Evolutionary conservation across 495 filamentous ascomycete species (phyloP).

Genomic region (Schizothecium vesticola): DNA sequence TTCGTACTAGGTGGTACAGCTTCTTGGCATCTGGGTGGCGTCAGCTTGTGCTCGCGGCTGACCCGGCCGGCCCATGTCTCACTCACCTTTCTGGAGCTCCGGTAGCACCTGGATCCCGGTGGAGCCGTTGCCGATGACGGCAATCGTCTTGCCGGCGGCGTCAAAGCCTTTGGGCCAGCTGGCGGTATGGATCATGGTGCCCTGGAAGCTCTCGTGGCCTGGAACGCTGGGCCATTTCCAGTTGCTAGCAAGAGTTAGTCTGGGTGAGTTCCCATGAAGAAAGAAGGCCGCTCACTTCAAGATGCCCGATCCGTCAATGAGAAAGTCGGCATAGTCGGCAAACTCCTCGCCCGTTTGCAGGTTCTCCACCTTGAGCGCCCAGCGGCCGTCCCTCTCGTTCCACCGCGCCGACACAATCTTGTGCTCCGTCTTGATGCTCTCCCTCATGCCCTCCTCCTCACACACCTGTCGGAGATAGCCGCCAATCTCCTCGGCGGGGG

Average conservation of each 20-base stretch:
- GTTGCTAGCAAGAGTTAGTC: slow-evolving; percentile 37
- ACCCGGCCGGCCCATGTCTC: slow-evolving; percentile 24
- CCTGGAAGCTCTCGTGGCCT: slow-evolving; percentile 43
- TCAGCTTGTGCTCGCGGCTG: slow-evolving; percentile 29
- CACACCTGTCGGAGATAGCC: slow-evolving; percentile 52
- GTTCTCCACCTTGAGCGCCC: slow-evolving; percentile 48
- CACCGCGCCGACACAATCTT: slow-evolving; percentile 36
- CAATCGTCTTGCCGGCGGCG: slow-evolving; percentile 52
- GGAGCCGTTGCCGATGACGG: slow-evolving; percentile 56
- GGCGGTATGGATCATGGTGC: slow-evolving; percentile 53
- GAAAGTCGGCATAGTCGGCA: slow-evolving; percentile 47
- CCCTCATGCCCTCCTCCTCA: slow-evolving; percentile 51
- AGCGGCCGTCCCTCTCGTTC: slow-evolving; percentile 40
- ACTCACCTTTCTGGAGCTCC: slow-evolving; percentile 49
- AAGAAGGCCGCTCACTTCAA: slow-evolving; percentile 44
- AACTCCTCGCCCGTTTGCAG: slow-evolving; percentile 39
- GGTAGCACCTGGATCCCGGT: slow-evolving; percentile 58
- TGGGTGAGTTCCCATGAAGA: neutral
- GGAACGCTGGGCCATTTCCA: slow-evolving; percentile 58
- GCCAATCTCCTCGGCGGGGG: slow-evolving; percentile 52
- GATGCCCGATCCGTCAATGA: slow-evolving; percentile 55
- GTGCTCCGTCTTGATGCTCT: slow-evolving; percentile 42
- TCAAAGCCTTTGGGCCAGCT: slow-evolving; percentile 53
- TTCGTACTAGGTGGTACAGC: slow-evolving; percentile 48
- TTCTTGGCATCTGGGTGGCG: slow-evolving; percentile 36